Conservation (phyloP, 805 yeast species). For the Scheffersomyces ergatensis region DNA sequence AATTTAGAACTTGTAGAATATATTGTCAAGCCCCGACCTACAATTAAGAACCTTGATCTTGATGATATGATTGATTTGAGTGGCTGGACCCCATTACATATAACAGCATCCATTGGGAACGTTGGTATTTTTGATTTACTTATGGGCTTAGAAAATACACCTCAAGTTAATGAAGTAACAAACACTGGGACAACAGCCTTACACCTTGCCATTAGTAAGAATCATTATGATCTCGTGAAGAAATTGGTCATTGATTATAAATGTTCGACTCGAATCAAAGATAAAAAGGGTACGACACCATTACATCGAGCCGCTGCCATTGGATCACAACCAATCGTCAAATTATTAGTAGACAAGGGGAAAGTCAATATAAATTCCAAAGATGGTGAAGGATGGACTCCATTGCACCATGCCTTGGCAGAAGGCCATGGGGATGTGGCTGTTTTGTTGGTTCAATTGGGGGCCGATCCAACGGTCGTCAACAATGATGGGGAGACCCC, state of each 20-base stretch:
- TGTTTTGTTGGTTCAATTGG: slow-evolving; percentile 53
- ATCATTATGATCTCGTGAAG: slow-evolving; percentile 52
- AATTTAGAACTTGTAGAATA: slow-evolving; percentile 51
- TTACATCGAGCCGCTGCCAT: slow-evolving; percentile 81
- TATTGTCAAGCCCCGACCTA: slow-evolving; percentile 16
- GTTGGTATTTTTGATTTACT: slow-evolving; percentile 48
- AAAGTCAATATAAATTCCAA: slow-evolving; percentile 65
- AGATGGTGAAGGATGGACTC: slow-evolving; percentile 78
- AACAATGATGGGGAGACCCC: slow-evolving; percentile 51
- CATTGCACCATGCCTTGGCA: slow-evolving; percentile 85
- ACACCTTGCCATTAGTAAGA: slow-evolving; percentile 75
- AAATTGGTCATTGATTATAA: slow-evolving; percentile 51
- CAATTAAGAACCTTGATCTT: slow-evolving; percentile 46
- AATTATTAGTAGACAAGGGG: slow-evolving; percentile 48
- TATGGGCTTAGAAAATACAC: slow-evolving; percentile 43
- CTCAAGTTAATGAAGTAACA: slow-evolving; percentile 63
- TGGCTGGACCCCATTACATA: slow-evolving; percentile 89
- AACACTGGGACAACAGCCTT: slow-evolving; percentile 70
- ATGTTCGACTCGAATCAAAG: slow-evolving; percentile 66
- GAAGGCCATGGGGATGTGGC: slow-evolving; percentile 87
- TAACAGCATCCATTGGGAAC: slow-evolving; percentile 76
- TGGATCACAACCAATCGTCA: slow-evolving; percentile 61
- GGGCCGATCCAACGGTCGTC: slow-evolving; percentile 58
- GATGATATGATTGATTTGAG: slow-evolving; percentile 70
- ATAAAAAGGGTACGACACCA: slow-evolving; percentile 62